Evolutionary conservation across 2,329 filamentous ascomycete genomes (phyloP).

Genomic region (Nigrospora osmanthi): DNA sequence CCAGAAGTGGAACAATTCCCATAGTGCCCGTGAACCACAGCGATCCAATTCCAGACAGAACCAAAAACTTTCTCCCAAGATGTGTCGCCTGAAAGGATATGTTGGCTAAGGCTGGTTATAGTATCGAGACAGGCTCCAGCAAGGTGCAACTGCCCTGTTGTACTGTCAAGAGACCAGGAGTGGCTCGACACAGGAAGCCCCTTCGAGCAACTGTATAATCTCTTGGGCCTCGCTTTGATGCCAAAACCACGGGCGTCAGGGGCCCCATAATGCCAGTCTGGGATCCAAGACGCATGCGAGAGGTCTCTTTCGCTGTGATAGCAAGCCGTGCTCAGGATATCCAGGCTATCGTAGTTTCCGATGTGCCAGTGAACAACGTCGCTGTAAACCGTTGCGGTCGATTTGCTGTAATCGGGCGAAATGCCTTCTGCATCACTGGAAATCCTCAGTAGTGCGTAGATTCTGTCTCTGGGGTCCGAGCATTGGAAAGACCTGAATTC

Average conservation of each 20-base stretch:
- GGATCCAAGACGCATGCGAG: background rate
- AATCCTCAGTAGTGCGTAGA: background rate
- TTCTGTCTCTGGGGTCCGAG: background rate
- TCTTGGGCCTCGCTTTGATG: no score
- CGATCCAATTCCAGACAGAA: no score
- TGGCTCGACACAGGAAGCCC: background rate
- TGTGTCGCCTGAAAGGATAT: fast-evolving
- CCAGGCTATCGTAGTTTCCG: background rate
- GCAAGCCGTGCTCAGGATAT: background rate
- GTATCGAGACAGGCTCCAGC: background rate
- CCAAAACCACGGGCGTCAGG: no score
- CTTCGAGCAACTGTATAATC: background rate
- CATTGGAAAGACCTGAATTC: background rate
- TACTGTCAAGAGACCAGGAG: background rate
- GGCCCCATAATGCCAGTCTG: background rate
- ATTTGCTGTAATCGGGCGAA: background rate
- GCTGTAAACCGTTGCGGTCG: background rate
- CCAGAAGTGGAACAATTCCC: no score
- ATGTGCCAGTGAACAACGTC: background rate
- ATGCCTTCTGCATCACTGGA: background rate
- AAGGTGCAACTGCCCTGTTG: background rate
- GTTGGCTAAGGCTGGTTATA: background rate
- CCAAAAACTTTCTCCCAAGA: fast-evolving
- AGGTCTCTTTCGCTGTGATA: no score
- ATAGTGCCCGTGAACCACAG: no score